Base-by-base conservation (phyloP, 345 rosid genomes). In the Hibiscus tridactylites region DNA sequence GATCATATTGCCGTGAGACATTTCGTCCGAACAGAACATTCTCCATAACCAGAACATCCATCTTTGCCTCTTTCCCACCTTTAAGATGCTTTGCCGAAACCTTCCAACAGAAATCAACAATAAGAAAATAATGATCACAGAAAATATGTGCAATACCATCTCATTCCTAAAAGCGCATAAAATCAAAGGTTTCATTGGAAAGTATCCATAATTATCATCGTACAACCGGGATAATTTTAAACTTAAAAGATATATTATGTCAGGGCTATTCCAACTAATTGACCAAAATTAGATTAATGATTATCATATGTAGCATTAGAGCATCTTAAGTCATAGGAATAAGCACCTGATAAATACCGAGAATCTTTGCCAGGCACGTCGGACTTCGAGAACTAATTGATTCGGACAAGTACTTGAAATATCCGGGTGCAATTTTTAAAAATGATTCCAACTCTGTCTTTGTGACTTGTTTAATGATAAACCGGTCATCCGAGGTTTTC, bases 21-120 rank as follows among this genome's bases (percentile, higher is more conserved):
- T 76, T 87, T 80, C 98, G 85, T 77, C 87, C 80, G 50, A 83
- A 96, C 74, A 96, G 79, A 79, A 96, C 91, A 83, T 96, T 96
- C 82, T 96, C 99, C 99, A 96, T 96, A 39, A 96, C 90, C 56
- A 96, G 83, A 74, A 96, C 94, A 80, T 91, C 99, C 87, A 88
- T 92, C 85, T 83, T 96, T 8, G 85, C 75, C 78, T 92, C 99
- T 81, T 80, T 92, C 72, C 93, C 33, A 4, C 33, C 4, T 31
- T 3, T 3, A 31, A 31, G 4, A 31, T 3, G 33, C 33, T 95
- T 95, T 31, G 4, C 4, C 33, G 33, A 31, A 47, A 95, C 97
- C 99, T 95, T 75, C 72, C 59, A 74, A 12, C 26, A 35, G 17
- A 77, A 73, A 35, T 3, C 3, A 73, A 66, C 21, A 16, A 9